phyloP scores from a whole-genome alignment of 306 rosid genomes.

The Cajanus cajan region DNA sequence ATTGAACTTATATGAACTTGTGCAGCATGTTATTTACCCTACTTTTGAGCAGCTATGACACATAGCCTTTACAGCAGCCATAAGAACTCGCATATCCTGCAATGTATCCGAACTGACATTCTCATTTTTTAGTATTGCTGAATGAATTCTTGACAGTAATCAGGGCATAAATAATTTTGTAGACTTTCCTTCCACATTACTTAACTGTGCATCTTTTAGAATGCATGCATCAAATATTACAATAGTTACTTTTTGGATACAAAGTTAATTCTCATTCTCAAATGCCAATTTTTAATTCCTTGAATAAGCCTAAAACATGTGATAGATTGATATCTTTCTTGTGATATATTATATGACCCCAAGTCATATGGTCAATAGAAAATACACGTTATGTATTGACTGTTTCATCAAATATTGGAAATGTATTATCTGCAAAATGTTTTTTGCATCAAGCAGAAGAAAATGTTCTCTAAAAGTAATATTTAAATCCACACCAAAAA shows the following conservation, averaged over 20 bases:
- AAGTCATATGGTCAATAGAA: background rate
- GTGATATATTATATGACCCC: background rate
- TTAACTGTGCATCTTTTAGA: background rate
- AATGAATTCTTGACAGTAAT: background rate
- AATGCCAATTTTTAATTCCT: background rate
- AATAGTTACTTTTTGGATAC: background rate
- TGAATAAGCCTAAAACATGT: background rate
- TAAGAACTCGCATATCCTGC: background rate
- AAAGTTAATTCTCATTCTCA: background rate
- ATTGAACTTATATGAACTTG: background rate
- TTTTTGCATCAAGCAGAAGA: background rate
- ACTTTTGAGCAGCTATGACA: background rate
- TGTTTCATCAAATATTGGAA: background rate
- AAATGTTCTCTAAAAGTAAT: background rate
- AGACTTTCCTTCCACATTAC: background rate
- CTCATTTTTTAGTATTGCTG: background rate
- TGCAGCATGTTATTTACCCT: background rate
- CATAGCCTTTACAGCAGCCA: background rate
- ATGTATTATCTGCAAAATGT: background rate
- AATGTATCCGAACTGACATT: background rate
- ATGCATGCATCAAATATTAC: background rate
- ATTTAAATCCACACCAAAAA: background rate
- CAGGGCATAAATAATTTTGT: background rate
- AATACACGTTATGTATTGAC: background rate
- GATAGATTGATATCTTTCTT: background rate